These are phyloP conservation scores for Cyclotella choctawhatcheeana DNA, from an alignment of 108 stramenopile species.

Conservation along the genomic window DNA sequence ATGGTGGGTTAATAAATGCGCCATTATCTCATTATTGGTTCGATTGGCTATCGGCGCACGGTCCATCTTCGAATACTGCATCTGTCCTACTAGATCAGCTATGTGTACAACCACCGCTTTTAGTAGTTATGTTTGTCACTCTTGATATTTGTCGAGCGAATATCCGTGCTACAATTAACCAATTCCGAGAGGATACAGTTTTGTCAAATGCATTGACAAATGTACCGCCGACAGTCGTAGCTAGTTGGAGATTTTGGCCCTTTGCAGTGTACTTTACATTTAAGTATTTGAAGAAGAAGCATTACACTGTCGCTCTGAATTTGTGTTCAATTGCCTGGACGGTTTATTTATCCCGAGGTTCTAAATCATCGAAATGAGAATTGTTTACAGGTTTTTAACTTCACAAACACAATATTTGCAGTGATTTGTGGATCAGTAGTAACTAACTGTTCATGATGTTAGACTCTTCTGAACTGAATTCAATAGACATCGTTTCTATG, in stretches of 20 bases:
- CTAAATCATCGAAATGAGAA: not conserved
- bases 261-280: slow-evolving; percentile 53
- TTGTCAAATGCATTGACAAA: slow-evolving; percentile 32
- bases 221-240: slow-evolving; percentile 39
- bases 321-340: slow-evolving; percentile 54
- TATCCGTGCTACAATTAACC: slow-evolving; percentile 42
- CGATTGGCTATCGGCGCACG: slow-evolving; percentile 46
- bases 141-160: slow-evolving; percentile 40
- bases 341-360: slow-evolving; percentile 24
- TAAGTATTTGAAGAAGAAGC: slow-evolving; percentile 54
- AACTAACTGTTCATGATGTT: too few species aligned
- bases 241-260: slow-evolving; percentile 54
- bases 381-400: too few species aligned
- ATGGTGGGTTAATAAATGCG: slow-evolving; percentile 40
- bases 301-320: slow-evolving; percentile 52
- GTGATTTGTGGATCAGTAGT: too few species aligned
- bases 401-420: too few species aligned
- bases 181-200: slow-evolving; percentile 36
- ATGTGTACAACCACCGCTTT: slow-evolving; percentile 42
- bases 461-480: too few species aligned
- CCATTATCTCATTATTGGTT: slow-evolving; percentile 51
- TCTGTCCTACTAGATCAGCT: slow-evolving; percentile 50
- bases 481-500: too few species aligned
- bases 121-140: slow-evolving; percentile 47
- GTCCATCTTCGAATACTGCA: slow-evolving; percentile 45